phyloP scores from a whole-genome alignment of 768 basidiomycete species.

The Lentinula aciculospora region DNA sequence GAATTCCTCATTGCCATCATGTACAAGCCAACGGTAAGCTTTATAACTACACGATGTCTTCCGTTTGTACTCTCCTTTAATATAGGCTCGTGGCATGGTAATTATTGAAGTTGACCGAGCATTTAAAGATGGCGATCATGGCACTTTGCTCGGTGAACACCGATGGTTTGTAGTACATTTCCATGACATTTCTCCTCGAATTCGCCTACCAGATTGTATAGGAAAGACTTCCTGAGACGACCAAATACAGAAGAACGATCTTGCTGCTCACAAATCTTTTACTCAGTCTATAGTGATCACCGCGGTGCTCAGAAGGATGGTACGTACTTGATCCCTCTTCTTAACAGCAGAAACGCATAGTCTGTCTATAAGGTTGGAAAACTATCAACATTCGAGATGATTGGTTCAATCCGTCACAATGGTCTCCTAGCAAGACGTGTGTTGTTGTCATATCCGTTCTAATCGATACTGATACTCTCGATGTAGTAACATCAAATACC shows the following conservation, averaged over 20 bases:
- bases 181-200: not conserved
- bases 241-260: not conserved
- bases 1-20: not conserved
- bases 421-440: not conserved
- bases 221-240: not conserved
- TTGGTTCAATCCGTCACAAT: not conserved
- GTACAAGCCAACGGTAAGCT: not conserved
- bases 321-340: not conserved
- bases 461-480: not conserved
- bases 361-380: not conserved
- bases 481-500: not conserved
- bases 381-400: not conserved
- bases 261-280: not conserved
- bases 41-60: not conserved
- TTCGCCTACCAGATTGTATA: not conserved
- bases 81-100: conserved; percentile 3
- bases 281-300: not conserved
- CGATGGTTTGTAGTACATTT: not conserved
- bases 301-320: conserved; percentile 5
- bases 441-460: not conserved
- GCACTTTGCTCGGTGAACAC: not conserved
- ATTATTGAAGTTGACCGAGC: not conserved
- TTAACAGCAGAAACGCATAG: not conserved
- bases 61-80: not conserved
- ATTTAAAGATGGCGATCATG: not conserved